A percentile compares a stretch with the other conserved stretches of the same genome.
Conservation (phyloP, 768 basidiomycete genomes). For the Omphalotus guepiniiformis region DNA sequence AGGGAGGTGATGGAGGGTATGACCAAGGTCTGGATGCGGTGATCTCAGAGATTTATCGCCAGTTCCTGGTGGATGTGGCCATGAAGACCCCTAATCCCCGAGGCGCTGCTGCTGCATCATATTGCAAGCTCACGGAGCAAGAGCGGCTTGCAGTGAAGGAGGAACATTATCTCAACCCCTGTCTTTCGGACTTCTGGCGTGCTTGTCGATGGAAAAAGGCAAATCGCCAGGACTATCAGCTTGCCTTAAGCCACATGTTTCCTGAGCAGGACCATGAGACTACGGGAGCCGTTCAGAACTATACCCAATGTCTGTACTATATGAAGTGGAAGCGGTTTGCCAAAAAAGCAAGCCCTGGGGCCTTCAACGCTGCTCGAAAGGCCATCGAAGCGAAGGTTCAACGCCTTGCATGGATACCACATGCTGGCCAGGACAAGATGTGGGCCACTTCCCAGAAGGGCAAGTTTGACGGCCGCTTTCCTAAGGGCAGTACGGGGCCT, state of each 20-base stretch:
- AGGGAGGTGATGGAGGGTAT: no score
- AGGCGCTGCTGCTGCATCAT: neutral
- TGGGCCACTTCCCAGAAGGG: neutral
- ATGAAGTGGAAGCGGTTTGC: neutral
- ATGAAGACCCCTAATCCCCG: neutral
- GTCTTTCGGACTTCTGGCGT: neutral
- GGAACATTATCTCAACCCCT: neutral
- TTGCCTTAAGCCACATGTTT: neutral
- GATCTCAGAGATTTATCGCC: neutral
- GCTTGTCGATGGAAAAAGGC: neutral
- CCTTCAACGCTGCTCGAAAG: neutral
- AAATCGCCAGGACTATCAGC: neutral
- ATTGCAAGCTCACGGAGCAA: neutral
- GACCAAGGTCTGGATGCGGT: neutral
- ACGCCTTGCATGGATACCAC: neutral
- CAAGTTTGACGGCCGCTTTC: no score
- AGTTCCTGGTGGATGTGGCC: slow-evolving; percentile 2
- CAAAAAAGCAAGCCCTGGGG: neutral
- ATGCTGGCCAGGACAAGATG: neutral
- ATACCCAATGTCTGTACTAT: neutral
- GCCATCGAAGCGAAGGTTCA: neutral
- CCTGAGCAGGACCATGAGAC: neutral
- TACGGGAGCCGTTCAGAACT: neutral
- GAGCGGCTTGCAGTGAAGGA: neutral
- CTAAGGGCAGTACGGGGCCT: no score